Base-by-base conservation (phyloP, 2,329 filamentous ascomycete genomes). In the Decorospora gaudefroyi region DNA sequence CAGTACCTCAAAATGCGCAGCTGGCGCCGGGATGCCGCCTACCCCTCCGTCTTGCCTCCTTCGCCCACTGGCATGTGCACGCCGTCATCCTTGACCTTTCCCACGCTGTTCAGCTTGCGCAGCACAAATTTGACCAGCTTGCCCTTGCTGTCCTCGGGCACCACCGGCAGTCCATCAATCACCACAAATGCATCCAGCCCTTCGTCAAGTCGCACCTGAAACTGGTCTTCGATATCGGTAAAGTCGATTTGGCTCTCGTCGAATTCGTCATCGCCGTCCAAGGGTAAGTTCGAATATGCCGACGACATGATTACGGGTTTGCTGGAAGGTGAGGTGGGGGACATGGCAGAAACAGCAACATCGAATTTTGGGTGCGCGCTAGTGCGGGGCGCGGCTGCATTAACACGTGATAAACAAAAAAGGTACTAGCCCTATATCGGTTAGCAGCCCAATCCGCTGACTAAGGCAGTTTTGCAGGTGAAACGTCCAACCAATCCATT, bases 151-250 rank as follows among this genome's bases (percentile, higher is more conserved):
- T 93, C 92, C 72, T 91, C 89, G 46, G 79, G 89, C 55, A 99
- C 92, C 55, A 87, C 78, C 57, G 93, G 93, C 29, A 99, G 83
- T 57, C 93, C 93, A 73, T 99, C 93, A 69, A 97, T 83, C 52
- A 97, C 91, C 56, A 99, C 88, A 68, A 99, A 99, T 55, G 90
- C 87, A 71, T 99, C 93, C 64, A 96, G 87, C 46, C 93, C 93
- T 73, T 95, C 89, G 72, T 99, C 93, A 57, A 97, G 80, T 70
- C 92, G 89, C 53, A 97, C 91, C 75, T 97, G 90, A 71, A 91
- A 96, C 74, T 95, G 90, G 72, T 95, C 91, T 71, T 86, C 83
- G 60, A 99, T 81, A 76, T 99, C 92, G 62, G 89, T 92, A 72
- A 95, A 90, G 72, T 97, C 92, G 73, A 97, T 87, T 71, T 96